Evolutionary conservation across 371 early-diverging fungal species (phyloP), one percentile per base, ranked within the genome.

Genomic region (Lichtheimia corymbifera): DNA sequence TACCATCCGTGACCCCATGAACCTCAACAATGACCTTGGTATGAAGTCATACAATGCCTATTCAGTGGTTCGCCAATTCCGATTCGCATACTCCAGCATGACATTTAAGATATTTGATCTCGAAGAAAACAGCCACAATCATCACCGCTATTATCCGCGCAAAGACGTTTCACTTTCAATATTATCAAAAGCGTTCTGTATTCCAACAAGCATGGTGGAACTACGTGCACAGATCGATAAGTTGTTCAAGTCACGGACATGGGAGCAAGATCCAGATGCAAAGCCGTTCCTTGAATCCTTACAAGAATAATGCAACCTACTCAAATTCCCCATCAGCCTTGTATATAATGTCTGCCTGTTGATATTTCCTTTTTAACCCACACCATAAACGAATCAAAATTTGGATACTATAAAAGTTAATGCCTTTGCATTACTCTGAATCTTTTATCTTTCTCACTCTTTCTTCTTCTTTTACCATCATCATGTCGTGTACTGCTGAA

Each of bases 1-100:
- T 63, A 82, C 65, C 6, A 85, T 88, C 17, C 67, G 74, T 50
- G 91, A 91, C 49, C 91, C 91, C 0, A 72, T 77, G 52, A 88
- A 90, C 50, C 20, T 58, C 3, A 52, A 59, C 5, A 91, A 91
- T 55, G 88, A 91, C 55, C 79, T 90, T 56, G 79, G 79, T 4
- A 44, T 51, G 49, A 78, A 78, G 54, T 78, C 79, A 17, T 75
- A 65, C 61, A 68, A 71, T 30, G 64, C 73, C 3, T 9, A 20
- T 0, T 15, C 2, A 1, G 66, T 70, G 3, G 20, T 55, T 2
- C 56, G 54, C 50, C 56, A 55, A 0, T 77, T 77, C 40, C 52
- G 58, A 30, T 55, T 40, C 9, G 74, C 74, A 5, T 77, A 73
- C 27, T 14, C 66, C 11, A 40, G 65, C 4, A 45, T 70, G 62